Conservation (phyloP, 1,139 yeast species). For the Maudiozyma humilis region DNA sequence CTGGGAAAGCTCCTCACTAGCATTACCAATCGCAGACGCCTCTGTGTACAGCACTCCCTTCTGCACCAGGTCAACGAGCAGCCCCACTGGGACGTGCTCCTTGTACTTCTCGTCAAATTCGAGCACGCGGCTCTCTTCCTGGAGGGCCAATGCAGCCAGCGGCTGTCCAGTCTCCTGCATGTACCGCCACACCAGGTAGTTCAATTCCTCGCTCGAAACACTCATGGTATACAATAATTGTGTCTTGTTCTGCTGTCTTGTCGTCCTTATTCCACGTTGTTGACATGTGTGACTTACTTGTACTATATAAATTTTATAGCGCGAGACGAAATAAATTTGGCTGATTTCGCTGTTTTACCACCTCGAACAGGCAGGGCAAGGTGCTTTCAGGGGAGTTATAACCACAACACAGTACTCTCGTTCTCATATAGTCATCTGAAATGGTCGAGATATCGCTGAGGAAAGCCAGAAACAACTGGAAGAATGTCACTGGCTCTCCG, state of each 20-base stretch:
- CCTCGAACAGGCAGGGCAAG: too few species aligned
- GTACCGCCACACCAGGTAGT: conserved; percentile 89
- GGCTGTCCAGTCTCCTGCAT: conserved; percentile 80
- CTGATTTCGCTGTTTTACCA: too few species aligned
- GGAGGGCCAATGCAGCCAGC: conserved; percentile 72
- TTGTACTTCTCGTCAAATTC: conserved; percentile 46
- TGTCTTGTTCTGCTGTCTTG: neutral
- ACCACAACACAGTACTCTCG: too few species aligned
- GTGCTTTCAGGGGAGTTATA: too few species aligned
- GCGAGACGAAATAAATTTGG: too few species aligned
- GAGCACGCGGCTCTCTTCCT: conserved; percentile 61
- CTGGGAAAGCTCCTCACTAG: conserved; percentile 15
- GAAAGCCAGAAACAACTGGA: conserved; percentile 29
- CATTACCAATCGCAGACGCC: conserved; percentile 40
- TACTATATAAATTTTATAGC: too few species aligned
- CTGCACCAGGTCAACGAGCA: conserved; percentile 72
- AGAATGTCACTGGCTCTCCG: conserved; percentile 13
- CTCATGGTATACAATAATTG: conserved; percentile 43
- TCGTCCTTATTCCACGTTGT: neutral
- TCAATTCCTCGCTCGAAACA: conserved; percentile 73
- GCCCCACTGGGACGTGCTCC: conserved; percentile 56
- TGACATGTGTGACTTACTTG: neutral
- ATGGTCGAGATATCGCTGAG: conserved; percentile 32
- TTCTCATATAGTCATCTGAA: too few species aligned
- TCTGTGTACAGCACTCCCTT: conserved; percentile 71